Percentiles rank a stretch among this genome's conserved stretches.
Evolutionary conservation across 1,284 basidiomycete genomes (phyloP).

Genomic region (Wolfiporia cocos): DNA sequence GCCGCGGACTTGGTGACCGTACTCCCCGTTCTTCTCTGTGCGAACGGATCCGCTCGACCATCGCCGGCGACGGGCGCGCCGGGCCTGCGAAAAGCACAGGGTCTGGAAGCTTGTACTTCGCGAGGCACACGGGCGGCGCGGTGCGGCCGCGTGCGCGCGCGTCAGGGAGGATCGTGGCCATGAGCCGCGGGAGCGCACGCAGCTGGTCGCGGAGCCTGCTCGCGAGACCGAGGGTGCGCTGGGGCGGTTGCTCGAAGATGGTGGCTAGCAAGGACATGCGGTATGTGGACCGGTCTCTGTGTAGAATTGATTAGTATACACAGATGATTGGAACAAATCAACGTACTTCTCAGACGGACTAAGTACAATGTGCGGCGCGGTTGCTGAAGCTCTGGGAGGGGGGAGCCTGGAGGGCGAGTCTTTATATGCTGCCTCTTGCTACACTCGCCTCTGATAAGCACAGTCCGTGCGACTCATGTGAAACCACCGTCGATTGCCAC

Average conservation of each 20-base stretch:
- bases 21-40: no score
- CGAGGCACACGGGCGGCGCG: neutral
- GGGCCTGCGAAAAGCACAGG: constrained; percentile 1
- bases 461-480: no score
- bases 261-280: neutral
- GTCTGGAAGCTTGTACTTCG: neutral
- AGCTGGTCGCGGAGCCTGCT: neutral
- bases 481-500: neutral
- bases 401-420: no score
- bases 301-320: no score
- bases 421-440: no score
- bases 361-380: no score
- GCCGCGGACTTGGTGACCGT: no score
- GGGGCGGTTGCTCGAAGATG: neutral
- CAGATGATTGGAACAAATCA: no score
- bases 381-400: no score
- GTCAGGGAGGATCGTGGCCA: neutral
- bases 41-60: no score
- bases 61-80: neutral
- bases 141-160: neutral
- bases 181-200: neutral
- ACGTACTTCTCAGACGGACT: no score
- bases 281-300: neutral
- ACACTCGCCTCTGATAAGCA: no score
- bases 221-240: neutral